Percentiles rank a stretch among this genome's conserved stretches.
These are phyloP conservation scores for Phytopythium aichiense DNA, from an alignment of 352 stramenopile species.

Conservation along the genomic window DNA sequence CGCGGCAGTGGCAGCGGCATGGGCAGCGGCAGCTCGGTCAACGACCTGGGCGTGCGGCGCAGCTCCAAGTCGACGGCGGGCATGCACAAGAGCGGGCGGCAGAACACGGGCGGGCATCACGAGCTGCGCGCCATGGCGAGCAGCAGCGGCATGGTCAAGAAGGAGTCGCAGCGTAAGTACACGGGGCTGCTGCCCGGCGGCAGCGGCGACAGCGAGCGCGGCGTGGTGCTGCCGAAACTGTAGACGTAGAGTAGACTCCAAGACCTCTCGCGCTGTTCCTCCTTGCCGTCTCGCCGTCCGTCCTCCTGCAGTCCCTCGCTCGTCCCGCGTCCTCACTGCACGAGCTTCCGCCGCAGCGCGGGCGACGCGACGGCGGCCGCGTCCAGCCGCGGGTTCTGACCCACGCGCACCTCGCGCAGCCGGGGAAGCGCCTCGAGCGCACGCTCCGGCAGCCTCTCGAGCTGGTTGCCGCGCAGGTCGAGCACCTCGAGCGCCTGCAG, in stretches of 20 bases:
- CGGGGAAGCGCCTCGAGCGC: conserved; percentile 32
- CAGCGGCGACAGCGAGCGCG: conserved; percentile 26
- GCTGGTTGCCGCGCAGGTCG: conserved; percentile 53
- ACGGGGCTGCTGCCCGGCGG: conserved; percentile 20
- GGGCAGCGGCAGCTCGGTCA: conserved; percentile 6
- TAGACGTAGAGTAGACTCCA: conserved; percentile 5
- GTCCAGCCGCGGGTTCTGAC: conserved; percentile 37
- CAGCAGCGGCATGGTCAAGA: conserved; percentile 18
- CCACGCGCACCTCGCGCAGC: conserved; percentile 37
- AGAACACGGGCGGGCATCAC: conserved; percentile 12
- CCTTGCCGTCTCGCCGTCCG: background rate
- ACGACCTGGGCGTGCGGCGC: conserved; percentile 29
- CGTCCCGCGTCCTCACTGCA: background rate
- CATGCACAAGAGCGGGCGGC: conserved; percentile 21
- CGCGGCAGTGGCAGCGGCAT: conserved; percentile 25
- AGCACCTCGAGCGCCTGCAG: conserved; percentile 57
- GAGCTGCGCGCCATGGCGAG: conserved; percentile 8
- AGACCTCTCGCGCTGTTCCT: background rate
- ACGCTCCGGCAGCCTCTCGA: conserved; percentile 34
- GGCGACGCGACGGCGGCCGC: conserved; percentile 17
- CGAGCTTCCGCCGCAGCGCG: conserved; percentile 31
- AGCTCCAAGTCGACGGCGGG: conserved; percentile 32
- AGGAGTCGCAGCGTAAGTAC: conserved; percentile 42
- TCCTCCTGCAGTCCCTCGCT: no score
- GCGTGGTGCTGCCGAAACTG: conserved; percentile 44